These are phyloP conservation scores for Pterocarpus macrocarpus DNA, from an alignment of 306 rosid species.

Conservation along the genomic window DNA sequence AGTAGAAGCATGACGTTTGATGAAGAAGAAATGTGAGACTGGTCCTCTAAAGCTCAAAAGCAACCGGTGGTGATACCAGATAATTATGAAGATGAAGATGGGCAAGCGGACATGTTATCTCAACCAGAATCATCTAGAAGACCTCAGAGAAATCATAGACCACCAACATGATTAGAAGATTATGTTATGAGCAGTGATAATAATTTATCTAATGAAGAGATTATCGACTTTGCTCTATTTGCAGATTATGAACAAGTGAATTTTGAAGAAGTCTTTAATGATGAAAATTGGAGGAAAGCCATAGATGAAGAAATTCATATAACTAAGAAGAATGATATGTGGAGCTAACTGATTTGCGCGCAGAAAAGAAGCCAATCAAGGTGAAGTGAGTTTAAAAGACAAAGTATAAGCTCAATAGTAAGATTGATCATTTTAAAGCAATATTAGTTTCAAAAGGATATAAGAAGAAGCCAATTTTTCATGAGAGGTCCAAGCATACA, in stretches of 20 bases:
- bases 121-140: too few species aligned
- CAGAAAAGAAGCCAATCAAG: not conserved
- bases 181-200: not conserved
- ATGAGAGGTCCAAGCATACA: too few species aligned
- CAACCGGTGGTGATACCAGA: not conserved
- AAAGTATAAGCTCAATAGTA: not conserved
- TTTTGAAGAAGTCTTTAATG: too few species aligned
- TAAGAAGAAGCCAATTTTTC: too few species aligned
- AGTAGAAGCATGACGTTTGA: not conserved
- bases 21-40: not conserved
- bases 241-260: too few species aligned
- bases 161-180: not conserved
- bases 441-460: not conserved
- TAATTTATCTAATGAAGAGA: not conserved
- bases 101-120: not conserved
- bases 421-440: not conserved
- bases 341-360: not conserved
- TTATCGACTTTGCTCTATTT: too few species aligned
- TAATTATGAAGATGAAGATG: not conserved
- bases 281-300: too few species aligned
- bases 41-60: not conserved
- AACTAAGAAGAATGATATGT: not conserved
- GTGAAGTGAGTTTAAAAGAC: not conserved
- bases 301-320: too few species aligned
- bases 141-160: not conserved